Percentiles rank a stretch among this genome's conserved stretches.
phyloP scores from a whole-genome alignment of 306 rosid species.

The Boehmeria nivea region DNA sequence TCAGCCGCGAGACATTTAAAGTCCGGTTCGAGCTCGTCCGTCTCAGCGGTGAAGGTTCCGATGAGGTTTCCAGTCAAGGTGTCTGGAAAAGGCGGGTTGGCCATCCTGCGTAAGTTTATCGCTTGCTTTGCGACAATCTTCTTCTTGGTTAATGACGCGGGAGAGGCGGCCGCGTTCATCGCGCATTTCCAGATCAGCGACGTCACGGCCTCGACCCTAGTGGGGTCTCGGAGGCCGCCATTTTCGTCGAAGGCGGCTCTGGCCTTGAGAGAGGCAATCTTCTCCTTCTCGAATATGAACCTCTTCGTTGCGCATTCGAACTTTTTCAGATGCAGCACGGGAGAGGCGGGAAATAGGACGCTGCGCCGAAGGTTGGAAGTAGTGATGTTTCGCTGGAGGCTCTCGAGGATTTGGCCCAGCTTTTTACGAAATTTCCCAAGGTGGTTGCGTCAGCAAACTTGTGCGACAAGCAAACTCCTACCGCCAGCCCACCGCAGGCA shows the following conservation, averaged over 20 bases:
- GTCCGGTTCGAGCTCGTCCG: conserved; percentile 1
- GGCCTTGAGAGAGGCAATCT: conserved; percentile 27
- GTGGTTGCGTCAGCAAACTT: conserved; percentile 40
- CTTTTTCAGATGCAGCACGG: background rate
- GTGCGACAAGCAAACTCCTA: conserved; percentile 39
- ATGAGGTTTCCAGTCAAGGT: conserved; percentile 13
- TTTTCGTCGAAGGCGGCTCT: conserved; percentile 13
- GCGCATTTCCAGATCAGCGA: conserved; percentile 42
- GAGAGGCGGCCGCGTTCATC: conserved; percentile 4
- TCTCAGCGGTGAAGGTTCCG: conserved; percentile 6
- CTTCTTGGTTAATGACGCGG: background rate
- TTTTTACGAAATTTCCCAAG: conserved; percentile 29
- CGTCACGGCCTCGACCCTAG: conserved; percentile 35
- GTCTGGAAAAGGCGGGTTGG: conserved; percentile 21
- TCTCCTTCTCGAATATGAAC: conserved; percentile 29
- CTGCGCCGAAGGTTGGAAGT: conserved; percentile 12
- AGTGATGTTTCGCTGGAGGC: too few relatives aligned
- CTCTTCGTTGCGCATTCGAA: conserved; percentile 24
- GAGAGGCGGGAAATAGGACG: conserved; percentile 19
- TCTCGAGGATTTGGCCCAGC: conserved; percentile 27
- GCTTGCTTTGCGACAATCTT: background rate
- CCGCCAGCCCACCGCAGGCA: conserved; percentile 47
- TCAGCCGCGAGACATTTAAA: conserved; percentile 9
- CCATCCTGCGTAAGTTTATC: conserved; percentile 26
- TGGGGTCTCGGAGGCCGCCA: conserved; percentile 8